phyloP scores from a whole-genome alignment of 441 rosid genomes.

The Gossypium lobatum region DNA sequence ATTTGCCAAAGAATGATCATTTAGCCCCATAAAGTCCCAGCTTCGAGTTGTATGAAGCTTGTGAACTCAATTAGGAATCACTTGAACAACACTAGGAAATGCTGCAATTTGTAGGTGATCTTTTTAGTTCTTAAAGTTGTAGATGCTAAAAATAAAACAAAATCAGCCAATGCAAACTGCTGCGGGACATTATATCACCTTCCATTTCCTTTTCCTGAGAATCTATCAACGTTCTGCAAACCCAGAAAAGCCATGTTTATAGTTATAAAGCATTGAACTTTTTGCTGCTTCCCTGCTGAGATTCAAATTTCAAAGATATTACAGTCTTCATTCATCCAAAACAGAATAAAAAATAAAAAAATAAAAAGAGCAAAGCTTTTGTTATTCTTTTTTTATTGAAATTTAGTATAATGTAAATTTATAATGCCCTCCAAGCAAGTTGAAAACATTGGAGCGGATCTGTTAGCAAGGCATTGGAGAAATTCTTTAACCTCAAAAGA shows the following conservation, averaged over 20 bases:
- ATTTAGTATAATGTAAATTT: not conserved
- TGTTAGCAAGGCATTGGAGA: too few species aligned
- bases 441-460: too few species aligned
- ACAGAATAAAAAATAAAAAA: not conserved
- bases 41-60: slow-evolving; percentile 79
- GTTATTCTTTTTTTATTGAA: not conserved
- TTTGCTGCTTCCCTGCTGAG: slow-evolving; percentile 48
- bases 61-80: slow-evolving; percentile 31
- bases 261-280: slow-evolving; percentile 49
- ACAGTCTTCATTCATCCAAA: not conserved
- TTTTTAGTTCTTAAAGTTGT: not conserved
- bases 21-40: slow-evolving; percentile 78
- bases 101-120: slow-evolving; percentile 18
- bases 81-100: slow-evolving; percentile 36
- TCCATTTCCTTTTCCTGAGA: slow-evolving; percentile 39
- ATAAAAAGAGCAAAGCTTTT: not conserved
- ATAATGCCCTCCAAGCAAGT: not conserved
- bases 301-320: too few species aligned
- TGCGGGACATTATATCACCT: slow-evolving; percentile 23
- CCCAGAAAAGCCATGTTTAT: slow-evolving; percentile 60
- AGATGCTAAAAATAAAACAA: not conserved
- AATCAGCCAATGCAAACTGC: not conserved
- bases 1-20: slow-evolving; percentile 16
- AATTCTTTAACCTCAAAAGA: too few species aligned
- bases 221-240: slow-evolving; percentile 47